A percentile compares a stretch with the other conserved stretches of the same genome.
phyloP scores from a whole-genome alignment of 208 protist species.

The Leishmania arabica region DNA sequence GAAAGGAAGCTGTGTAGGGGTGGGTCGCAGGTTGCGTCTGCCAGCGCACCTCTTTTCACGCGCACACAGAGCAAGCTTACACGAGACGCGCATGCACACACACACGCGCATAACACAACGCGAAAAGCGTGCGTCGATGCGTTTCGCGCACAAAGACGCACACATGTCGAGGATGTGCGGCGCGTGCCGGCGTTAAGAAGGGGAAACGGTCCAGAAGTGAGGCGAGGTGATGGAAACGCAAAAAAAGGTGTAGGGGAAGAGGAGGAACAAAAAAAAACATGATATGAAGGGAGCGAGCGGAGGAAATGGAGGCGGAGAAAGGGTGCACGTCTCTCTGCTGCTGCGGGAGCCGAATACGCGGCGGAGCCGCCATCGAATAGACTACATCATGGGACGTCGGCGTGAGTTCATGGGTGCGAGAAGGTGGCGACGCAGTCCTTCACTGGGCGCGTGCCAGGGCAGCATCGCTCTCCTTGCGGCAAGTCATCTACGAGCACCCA shows the following conservation, averaged over 20 bases:
- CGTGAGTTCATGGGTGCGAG: background rate
- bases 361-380: background rate
- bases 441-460: background rate
- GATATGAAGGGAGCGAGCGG: background rate
- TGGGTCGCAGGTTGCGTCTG: background rate
- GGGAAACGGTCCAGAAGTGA: background rate
- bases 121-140: background rate
- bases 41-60: background rate
- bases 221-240: background rate
- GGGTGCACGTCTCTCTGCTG: background rate
- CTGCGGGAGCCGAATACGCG: background rate
- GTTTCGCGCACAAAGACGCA: background rate
- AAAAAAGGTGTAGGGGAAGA: background rate
- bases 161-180: background rate
- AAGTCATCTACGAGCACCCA: too few relatives aligned
- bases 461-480: background rate
- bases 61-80: background rate
- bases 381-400: background rate
- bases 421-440: background rate
- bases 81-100: background rate
- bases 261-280: conserved; percentile 8
- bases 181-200: background rate
- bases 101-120: background rate
- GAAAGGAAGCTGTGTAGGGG: background rate
- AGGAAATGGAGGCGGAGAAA: background rate